phyloP scores from a whole-genome alignment of 148 eudicot genomes.

The Euryodendron excelsum region DNA sequence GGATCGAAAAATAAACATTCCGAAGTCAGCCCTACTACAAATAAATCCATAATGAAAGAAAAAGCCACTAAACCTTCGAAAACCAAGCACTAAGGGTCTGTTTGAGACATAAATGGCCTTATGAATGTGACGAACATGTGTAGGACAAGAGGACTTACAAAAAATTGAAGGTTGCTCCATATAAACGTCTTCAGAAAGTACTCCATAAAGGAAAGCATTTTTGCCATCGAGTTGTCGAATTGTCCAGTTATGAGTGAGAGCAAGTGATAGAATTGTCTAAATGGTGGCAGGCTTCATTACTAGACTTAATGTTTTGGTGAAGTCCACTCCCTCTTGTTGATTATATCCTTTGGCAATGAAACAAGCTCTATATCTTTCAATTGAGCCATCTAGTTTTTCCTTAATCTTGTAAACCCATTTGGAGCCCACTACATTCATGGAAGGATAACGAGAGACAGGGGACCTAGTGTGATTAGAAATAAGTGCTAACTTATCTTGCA shows the following conservation, averaged over 20 bases:
- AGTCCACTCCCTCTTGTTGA: background rate
- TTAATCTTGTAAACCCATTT: background rate
- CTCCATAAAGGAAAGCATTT: background rate
- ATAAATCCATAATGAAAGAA: too few species aligned
- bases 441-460: background rate
- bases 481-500: background rate
- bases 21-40: background rate
- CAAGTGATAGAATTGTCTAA: background rate
- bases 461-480: background rate
- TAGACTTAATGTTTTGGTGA: background rate
- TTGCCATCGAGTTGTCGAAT: background rate
- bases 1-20: background rate
- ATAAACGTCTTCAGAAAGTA: background rate
- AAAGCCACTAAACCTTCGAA: background rate
- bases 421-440: background rate
- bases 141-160: background rate
- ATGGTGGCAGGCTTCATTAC: background rate
- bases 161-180: background rate
- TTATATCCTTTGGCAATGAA: background rate
- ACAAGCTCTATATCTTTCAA: background rate
- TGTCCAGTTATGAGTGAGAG: background rate
- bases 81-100: background rate
- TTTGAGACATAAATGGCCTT: background rate
- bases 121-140: background rate
- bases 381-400: background rate